These are phyloP conservation scores for Cubamyces sp. DNA, from an alignment of 768 basidiomycete genomes.

Conservation along the genomic window DNA sequence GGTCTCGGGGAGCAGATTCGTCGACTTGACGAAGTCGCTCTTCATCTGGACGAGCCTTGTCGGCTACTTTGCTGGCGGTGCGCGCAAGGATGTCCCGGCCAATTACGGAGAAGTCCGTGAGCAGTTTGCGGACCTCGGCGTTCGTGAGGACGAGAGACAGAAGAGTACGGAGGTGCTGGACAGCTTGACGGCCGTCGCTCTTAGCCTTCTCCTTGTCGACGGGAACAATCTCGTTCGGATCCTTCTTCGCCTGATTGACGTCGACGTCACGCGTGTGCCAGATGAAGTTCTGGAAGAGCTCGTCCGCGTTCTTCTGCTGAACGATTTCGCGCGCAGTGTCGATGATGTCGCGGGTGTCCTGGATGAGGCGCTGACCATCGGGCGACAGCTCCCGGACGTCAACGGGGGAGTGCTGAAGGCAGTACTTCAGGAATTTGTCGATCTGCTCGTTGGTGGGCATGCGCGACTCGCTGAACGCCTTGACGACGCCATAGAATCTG, in stretches of 20 bases:
- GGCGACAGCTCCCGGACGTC: constrained; percentile 68
- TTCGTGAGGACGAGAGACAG: constrained; percentile 89
- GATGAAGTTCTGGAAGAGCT: constrained; percentile 90
- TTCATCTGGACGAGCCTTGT: constrained; percentile 64
- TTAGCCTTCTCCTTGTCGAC: constrained; percentile 51
- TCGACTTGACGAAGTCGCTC: constrained; percentile 68
- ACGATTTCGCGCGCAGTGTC: constrained; percentile 74
- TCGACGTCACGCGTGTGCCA: constrained; percentile 73
- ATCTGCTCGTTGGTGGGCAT: constrained; percentile 84
- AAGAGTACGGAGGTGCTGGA: constrained; percentile 86
- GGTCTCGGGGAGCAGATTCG: constrained; percentile 66
- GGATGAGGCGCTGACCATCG: constrained; percentile 76
- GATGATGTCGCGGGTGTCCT: constrained; percentile 80
- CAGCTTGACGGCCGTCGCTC: constrained; percentile 51
- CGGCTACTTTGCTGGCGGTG: constrained; percentile 71
- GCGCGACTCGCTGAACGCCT: constrained; percentile 79
- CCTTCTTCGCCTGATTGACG: constrained; percentile 46
- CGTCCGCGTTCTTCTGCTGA: constrained; percentile 85
- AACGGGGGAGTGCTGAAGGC: constrained; percentile 61
- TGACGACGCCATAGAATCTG: constrained; percentile 77
- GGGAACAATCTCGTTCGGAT: constrained; percentile 45
- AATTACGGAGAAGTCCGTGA: constrained; percentile 76
- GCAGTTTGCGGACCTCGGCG: constrained; percentile 87
- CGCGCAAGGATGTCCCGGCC: constrained; percentile 85
- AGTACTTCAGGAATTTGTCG: constrained; percentile 69